A percentile compares a stretch with the other conserved stretches of the same genome.
Evolutionary conservation across 306 rosid genomes (phyloP).

Genomic region (Gynostemma pentaphyllum): DNA sequence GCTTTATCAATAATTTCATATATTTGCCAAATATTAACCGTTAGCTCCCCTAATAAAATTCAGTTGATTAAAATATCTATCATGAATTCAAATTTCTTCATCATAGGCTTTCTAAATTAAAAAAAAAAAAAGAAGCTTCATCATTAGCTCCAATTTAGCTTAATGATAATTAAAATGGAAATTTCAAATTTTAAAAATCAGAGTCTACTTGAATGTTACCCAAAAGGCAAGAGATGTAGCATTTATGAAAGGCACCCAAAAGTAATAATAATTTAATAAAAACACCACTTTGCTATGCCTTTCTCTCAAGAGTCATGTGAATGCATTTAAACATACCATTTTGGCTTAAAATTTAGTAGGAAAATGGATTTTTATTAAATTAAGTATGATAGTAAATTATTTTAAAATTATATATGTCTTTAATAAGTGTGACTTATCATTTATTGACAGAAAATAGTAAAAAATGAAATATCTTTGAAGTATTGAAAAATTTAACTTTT

Average conservation of each 20-base stretch:
- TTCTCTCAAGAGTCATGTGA: conserved; percentile 57
- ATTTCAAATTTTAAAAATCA: background rate
- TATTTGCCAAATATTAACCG: no score
- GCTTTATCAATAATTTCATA: no score
- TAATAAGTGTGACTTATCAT: background rate
- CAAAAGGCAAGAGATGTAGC: conserved; percentile 18
- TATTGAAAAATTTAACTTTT: no score
- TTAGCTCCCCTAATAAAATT: no score
- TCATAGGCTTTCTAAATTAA: no score
- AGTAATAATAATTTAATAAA: conserved; percentile 1
- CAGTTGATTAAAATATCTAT: no score
- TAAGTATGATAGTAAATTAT: background rate
- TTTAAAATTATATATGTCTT: background rate
- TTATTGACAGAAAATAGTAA: background rate
- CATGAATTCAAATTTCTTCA: no score
- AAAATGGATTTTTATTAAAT: background rate
- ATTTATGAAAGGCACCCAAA: conserved; percentile 40
- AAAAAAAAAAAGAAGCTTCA: no score
- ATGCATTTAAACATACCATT: conserved; percentile 34
- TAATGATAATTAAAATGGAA: background rate
- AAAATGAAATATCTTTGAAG: no score
- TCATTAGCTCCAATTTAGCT: no score
- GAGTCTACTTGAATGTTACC: conserved; percentile 8
- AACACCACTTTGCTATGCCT: background rate
- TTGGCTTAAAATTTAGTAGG: background rate